Evolutionary conservation across 768 basidiomycete species (phyloP), one percentile per base, ranked within the genome.

Genomic region (Omphalotus guepiniiformis): DNA sequence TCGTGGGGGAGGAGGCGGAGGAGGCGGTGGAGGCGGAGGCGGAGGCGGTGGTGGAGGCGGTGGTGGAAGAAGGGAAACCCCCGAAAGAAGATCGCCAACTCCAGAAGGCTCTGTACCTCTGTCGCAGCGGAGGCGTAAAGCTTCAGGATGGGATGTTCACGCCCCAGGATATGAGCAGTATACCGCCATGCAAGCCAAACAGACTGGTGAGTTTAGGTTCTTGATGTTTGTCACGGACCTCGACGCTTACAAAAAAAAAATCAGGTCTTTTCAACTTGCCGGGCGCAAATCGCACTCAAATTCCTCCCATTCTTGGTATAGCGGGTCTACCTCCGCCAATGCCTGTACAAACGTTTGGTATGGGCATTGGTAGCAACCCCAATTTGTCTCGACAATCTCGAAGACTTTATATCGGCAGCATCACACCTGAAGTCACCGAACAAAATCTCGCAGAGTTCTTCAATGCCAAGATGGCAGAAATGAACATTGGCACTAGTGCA

Each of bases 111-210:
- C 82, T 12, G 70, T 82, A 34, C 84, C 90, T 0, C 67, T 99
- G 53, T 85, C 87, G 6, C 91, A 97, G 61, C 74, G 93, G 53
- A 87, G 86, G 62, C 74, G 93, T 23, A 90, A 89, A 57, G 88
- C 91, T 4, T 93, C 91, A 37, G 89, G 90, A 0, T 99, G 96
- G 96, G 93, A 99, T 65, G 86, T 96, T 18, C 88, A 93, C 65
- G 91, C 94, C 15, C 88, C 90, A 3, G 93, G 93, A 3, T 98
- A 96, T 54, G 95, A 98, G 60, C 88, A 89, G 56, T 91, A 96
- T 58, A 86, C 85, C 4, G 93, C 95, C 13, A 78, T 93, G 74
- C 93, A 97, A 63, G 96, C 96, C n/a, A 99, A 99, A 67, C 88
- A 93, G 70, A 97, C 94, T 35, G 96, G 95, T 92, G 55, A 42